Conservation (phyloP, 495 filamentous ascomycete genomes). For the Penicillium lividum region DNA sequence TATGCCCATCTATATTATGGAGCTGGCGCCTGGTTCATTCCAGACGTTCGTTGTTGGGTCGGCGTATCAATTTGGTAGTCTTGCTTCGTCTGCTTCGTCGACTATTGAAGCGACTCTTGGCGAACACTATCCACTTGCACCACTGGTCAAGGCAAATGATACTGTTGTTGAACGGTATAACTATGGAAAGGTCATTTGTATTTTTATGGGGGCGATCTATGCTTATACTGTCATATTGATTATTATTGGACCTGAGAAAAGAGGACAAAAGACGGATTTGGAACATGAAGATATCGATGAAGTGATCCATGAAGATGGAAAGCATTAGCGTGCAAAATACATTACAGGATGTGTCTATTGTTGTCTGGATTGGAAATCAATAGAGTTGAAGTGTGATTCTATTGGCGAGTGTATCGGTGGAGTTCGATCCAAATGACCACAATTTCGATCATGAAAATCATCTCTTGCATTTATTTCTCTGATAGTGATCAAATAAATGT, state of each 20-base stretch:
- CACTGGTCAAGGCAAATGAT: slow-evolving; percentile 28
- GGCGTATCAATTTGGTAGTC: slow-evolving; percentile 81
- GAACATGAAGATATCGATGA: slow-evolving; percentile 55
- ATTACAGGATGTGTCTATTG: too few species aligned
- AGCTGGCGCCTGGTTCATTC: slow-evolving; percentile 75
- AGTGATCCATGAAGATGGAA: background rate
- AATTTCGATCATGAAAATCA: too few species aligned
- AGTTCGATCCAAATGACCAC: too few species aligned
- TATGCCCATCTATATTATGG: slow-evolving; percentile 80
- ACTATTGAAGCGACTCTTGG: slow-evolving; percentile 82
- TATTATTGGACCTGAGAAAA: slow-evolving; percentile 72
- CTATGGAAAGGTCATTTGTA: slow-evolving; percentile 85
- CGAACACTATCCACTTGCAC: slow-evolving; percentile 70
- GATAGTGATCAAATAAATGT: too few species aligned
- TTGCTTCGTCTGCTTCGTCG: slow-evolving; percentile 70
- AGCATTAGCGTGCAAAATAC: background rate
- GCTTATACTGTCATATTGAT: slow-evolving; percentile 72
- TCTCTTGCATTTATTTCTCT: too few species aligned
- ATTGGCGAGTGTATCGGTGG: too few species aligned
- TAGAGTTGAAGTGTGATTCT: too few species aligned
- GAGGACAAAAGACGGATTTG: slow-evolving; percentile 62
- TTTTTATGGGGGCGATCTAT: slow-evolving; percentile 86
- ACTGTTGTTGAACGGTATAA: slow-evolving; percentile 58
- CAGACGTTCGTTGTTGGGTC: slow-evolving; percentile 81
- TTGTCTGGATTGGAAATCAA: too few species aligned